Percentiles rank a stretch among this genome's conserved stretches.
Conservation (phyloP, 169 alveolate species). For the Plasmodium cynomolgi region DNA sequence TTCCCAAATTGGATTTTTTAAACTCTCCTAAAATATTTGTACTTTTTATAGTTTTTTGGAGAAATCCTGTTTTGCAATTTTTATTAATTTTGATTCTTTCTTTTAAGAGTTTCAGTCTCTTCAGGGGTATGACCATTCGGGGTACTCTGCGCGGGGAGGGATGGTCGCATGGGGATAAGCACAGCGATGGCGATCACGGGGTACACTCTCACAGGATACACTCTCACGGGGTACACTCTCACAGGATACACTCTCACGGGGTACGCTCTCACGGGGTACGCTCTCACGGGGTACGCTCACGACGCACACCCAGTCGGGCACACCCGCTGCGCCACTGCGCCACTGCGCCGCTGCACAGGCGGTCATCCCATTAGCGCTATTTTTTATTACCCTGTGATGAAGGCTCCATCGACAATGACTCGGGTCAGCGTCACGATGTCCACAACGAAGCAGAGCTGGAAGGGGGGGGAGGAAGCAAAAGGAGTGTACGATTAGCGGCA, state of each 20-base stretch:
- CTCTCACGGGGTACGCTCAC: not conserved
- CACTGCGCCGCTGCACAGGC: not conserved
- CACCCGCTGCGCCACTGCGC: not conserved
- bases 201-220: not conserved
- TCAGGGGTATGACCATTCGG: slow-evolving; percentile 91
- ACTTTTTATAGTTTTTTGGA: slow-evolving; percentile 84
- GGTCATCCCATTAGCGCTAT: not conserved
- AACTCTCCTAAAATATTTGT: slow-evolving; percentile 84
- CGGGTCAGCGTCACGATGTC: slow-evolving; percentile 91
- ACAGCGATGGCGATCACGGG: not conserved
- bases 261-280: not conserved
- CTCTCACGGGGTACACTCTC: not conserved
- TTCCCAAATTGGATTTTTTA: slow-evolving; percentile 88
- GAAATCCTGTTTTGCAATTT: slow-evolving; percentile 90
- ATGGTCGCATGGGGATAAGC: not conserved
- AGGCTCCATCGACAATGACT: slow-evolving; percentile 93
- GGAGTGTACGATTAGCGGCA: not conserved
- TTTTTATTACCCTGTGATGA: slow-evolving; percentile 85
- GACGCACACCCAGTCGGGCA: not conserved
- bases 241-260: not conserved
- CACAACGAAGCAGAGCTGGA: slow-evolving; percentile 90
- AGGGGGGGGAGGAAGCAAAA: not conserved
- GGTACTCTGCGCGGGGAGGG: slow-evolving; percentile 79
- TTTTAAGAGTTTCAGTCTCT: slow-evolving; percentile 91
- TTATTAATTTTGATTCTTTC: slow-evolving; percentile 89